Conservation (phyloP, 495 filamentous ascomycete genomes). For the Antarctomyces pellizariae region DNA sequence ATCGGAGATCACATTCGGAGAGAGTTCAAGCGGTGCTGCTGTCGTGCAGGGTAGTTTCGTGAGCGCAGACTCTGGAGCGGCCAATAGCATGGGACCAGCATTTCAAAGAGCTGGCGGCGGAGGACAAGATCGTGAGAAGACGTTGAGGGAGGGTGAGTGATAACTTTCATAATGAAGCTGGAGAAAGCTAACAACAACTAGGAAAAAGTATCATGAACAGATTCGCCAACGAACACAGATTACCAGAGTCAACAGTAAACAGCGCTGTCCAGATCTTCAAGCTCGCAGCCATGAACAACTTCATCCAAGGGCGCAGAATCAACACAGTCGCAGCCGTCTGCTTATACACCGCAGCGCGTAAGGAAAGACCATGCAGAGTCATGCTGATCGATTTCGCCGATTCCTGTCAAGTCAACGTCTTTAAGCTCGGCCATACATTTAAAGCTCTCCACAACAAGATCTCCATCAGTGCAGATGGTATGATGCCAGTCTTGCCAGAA, state of each 20-base stretch:
- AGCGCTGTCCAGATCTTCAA: slow-evolving; percentile 51
- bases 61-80: slow-evolving; percentile 47
- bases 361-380: slow-evolving; percentile 30
- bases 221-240: slow-evolving; percentile 23
- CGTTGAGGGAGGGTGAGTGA: slow-evolving; percentile 34
- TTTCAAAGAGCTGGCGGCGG: slow-evolving; percentile 25
- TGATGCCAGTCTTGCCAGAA: slow-evolving; percentile 46
- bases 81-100: slow-evolving; percentile 23
- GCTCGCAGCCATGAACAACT: slow-evolving; percentile 52
- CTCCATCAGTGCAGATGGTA: slow-evolving; percentile 24
- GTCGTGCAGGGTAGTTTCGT: slow-evolving; percentile 80
- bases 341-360: slow-evolving; percentile 68
- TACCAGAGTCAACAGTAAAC: slow-evolving; percentile 34
- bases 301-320: slow-evolving; percentile 73
- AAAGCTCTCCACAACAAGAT: slow-evolving; percentile 50
- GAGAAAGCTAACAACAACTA: slow-evolving; percentile 5
- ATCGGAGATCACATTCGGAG: slow-evolving; percentile 72
- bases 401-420: slow-evolving; percentile 63
- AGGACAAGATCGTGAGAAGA: slow-evolving; percentile 35
- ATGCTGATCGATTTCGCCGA: slow-evolving; percentile 96
- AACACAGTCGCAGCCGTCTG: slow-evolving; percentile 64
- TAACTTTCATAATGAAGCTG: background rate
- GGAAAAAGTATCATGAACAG: slow-evolving; percentile 19
- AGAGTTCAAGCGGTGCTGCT: slow-evolving; percentile 59
- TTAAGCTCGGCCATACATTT: slow-evolving; percentile 63